These are phyloP conservation scores for Citrus hindsii DNA, from an alignment of 345 rosid species.

Conservation along the genomic window DNA sequence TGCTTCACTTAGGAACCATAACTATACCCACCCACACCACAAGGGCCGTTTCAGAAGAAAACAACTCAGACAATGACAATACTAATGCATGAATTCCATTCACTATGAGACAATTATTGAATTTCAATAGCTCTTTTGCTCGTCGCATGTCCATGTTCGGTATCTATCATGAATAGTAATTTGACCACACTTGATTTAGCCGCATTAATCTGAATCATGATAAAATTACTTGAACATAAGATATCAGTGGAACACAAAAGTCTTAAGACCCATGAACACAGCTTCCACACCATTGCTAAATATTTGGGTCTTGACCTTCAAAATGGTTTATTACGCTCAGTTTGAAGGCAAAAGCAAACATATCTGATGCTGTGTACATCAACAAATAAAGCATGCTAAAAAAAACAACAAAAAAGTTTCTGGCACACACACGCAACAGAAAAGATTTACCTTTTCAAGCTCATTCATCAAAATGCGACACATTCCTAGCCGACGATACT, in stretches of 20 bases:
- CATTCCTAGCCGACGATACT: slow-evolving; percentile 52
- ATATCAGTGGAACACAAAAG: neutral
- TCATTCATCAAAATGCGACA: slow-evolving; percentile 51
- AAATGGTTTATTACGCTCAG: neutral
- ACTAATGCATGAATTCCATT: neutral
- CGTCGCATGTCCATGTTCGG: neutral
- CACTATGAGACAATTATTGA: neutral
- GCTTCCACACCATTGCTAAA: neutral
- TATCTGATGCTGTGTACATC: neutral
- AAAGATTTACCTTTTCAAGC: slow-evolving; percentile 50
- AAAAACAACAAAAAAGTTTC: neutral
- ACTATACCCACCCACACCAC: neutral
- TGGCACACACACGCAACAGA: slow-evolving; percentile 8
- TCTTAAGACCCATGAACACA: neutral
- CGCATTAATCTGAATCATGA: neutral
- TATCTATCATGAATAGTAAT: neutral
- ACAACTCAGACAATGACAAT: neutral
- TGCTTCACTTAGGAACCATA: neutral
- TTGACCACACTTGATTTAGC: neutral
- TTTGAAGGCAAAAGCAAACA: neutral
- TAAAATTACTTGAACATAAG: neutral
- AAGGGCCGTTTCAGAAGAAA: neutral
- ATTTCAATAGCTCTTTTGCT: neutral
- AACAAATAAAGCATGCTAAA: neutral
- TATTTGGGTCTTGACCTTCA: neutral